Evolutionary conservation across 306 rosid species (phyloP).

Genomic region (Quillaja saponaria): DNA sequence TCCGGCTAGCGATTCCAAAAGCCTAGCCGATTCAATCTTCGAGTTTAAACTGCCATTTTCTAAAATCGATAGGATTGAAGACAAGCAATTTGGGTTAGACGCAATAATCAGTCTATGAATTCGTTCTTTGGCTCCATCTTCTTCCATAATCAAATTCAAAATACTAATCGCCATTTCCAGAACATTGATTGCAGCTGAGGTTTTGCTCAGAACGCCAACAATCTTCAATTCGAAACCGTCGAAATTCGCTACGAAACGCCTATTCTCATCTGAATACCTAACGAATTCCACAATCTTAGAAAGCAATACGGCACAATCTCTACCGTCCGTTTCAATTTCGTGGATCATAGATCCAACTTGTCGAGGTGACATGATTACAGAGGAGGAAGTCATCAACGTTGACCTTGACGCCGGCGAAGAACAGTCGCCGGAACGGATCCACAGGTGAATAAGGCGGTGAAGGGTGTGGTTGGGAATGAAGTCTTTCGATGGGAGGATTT

Average conservation of each 20-base stretch:
- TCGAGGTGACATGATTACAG: constrained; percentile 21
- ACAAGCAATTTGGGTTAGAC: constrained; percentile 35
- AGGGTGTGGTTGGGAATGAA: constrained; percentile 60
- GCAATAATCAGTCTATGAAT: constrained; percentile 22
- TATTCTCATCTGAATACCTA: constrained; percentile 26
- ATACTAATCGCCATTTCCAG: constrained; percentile 32
- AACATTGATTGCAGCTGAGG: constrained; percentile 14
- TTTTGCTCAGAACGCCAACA: constrained; percentile 30
- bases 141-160: constrained; percentile 32
- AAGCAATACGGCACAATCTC: constrained; percentile 20
- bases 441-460: constrained; percentile 55
- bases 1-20: constrained; percentile 40
- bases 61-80: constrained; percentile 27
- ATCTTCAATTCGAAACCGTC: constrained; percentile 38
- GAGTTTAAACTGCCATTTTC: constrained; percentile 34
- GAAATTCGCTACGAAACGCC: constrained; percentile 30
- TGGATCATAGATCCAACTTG: constrained; percentile 30
- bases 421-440: constrained; percentile 43
- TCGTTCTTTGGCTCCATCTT: constrained; percentile 28
- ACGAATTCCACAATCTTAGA: constrained; percentile 38
- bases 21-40: constrained; percentile 39
- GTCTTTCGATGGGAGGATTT: constrained; percentile 55
- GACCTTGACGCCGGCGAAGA: constrained; percentile 19
- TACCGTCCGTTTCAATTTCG: constrained; percentile 1
- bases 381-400: constrained; percentile 16